Evolutionary conservation across 371 early-diverging fungal genomes (phyloP).

Genomic region (Mucor circinelloides): DNA sequence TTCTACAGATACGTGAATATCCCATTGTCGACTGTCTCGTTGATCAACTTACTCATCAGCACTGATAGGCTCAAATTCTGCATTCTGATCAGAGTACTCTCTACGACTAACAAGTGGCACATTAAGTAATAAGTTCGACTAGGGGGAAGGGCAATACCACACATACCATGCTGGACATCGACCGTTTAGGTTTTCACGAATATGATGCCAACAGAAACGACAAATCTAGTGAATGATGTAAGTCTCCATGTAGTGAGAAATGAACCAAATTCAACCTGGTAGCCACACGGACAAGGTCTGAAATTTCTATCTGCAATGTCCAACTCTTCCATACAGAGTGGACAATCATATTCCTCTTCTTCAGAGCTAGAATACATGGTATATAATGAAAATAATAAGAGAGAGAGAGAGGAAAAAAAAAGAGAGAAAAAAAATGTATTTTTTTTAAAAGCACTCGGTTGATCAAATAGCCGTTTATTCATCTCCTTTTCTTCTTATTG

Average conservation of each 20-base stretch:
- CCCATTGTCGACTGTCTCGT: too few species aligned
- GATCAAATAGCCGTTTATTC: background rate
- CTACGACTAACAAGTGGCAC: constrained; percentile 42
- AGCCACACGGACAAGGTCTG: constrained; percentile 96
- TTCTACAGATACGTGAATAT: constrained; percentile 1
- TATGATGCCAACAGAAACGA: constrained; percentile 30
- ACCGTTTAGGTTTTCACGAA: constrained; percentile 77
- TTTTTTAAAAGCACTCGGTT: background rate
- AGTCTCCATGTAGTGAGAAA: background rate
- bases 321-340: constrained; percentile 97
- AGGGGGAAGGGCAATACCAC: too few species aligned
- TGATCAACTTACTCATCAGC: constrained; percentile 67
- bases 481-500: constrained; percentile 32
- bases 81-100: constrained; percentile 82
- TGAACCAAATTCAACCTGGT: constrained; percentile 70
- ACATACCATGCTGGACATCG: constrained; percentile 81
- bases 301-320: constrained; percentile 94
- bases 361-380: background rate
- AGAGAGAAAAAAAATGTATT: background rate
- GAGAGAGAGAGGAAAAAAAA: background rate
- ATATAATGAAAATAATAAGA: constrained; percentile 1
- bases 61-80: constrained; percentile 88
- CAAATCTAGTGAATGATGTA: constrained; percentile 16
- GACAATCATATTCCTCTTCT: constrained; percentile 68
- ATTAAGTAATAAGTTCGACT: background rate